Percentiles rank a stretch among this genome's conserved stretches.
Conservation (phyloP, 2,329 filamentous ascomycete species). For the Sclerotinia trifoliorum region DNA sequence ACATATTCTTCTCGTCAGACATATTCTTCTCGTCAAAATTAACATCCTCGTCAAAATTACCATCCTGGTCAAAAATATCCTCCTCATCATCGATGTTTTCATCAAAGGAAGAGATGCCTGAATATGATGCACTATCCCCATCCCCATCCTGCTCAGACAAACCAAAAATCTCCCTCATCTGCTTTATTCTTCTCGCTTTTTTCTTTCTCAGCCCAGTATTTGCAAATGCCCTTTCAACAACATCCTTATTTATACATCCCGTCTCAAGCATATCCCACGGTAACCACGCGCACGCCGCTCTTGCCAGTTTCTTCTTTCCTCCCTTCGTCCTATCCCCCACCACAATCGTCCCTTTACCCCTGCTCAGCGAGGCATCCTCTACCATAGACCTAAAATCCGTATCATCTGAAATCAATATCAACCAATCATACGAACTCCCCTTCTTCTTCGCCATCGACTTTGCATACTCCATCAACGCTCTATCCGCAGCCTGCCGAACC, state of each 20-base stretch:
- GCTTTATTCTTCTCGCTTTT: neutral
- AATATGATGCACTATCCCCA: neutral
- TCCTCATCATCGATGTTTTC: neutral
- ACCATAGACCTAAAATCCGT: neutral
- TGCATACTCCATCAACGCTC: neutral
- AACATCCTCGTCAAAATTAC: no score
- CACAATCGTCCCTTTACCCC: conserved; percentile 3
- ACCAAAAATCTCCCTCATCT: neutral
- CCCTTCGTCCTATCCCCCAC: neutral
- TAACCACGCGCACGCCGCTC: neutral
- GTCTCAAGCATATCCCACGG: neutral
- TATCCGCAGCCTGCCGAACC: neutral
- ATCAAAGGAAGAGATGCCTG: neutral
- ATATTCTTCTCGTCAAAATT: no score
- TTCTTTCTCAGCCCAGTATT: neutral
- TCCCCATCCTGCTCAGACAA: neutral
- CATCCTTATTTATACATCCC: neutral
- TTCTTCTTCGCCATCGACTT: neutral
- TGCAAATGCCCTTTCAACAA: neutral
- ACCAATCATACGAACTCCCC: neutral
- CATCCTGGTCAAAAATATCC: neutral
- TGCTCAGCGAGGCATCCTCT: neutral
- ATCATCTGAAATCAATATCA: conserved; percentile 10
- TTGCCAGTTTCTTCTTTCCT: neutral
- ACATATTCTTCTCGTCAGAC: neutral